Percentiles rank a stretch among this genome's conserved stretches.
These are phyloP conservation scores for Colletotrichum eremochloae DNA, from an alignment of 2,329 filamentous ascomycete genomes.

Conservation along the genomic window DNA sequence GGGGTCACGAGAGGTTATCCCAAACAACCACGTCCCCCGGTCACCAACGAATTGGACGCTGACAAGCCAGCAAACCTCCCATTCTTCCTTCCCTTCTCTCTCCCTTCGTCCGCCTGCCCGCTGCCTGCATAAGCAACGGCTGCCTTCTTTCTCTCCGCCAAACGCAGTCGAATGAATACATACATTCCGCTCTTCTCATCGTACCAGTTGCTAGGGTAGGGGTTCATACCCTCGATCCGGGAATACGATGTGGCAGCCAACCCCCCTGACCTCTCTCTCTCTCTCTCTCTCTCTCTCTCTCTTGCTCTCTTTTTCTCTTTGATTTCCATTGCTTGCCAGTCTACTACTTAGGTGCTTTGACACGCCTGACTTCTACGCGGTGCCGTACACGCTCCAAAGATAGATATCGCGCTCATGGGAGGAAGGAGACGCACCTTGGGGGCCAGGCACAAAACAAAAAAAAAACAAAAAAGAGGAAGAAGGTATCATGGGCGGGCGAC, in stretches of 20 bases:
- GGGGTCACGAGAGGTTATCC: conserved; percentile 37
- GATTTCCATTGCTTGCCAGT: neutral
- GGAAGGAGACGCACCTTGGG: no score
- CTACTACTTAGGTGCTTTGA: neutral
- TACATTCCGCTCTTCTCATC: neutral
- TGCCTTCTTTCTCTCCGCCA: neutral
- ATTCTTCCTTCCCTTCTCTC: neutral
- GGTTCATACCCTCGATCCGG: neutral
- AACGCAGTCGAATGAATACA: neutral
- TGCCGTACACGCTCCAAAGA: no score
- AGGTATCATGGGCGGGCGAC: conserved; percentile 1
- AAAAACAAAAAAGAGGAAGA: no score
- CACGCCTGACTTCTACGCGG: neutral
- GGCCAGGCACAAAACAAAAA: no score
- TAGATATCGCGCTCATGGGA: no score
- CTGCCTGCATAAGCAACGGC: neutral
- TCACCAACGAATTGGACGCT: conserved; percentile 24
- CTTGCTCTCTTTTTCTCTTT: neutral
- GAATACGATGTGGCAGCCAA: neutral
- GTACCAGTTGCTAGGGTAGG: conserved; percentile 21
- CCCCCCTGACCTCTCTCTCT: neutral
- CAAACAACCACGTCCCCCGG: conserved; percentile 29
- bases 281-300: neutral
- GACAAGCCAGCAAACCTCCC: conserved; percentile 19
- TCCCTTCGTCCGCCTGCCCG: conserved; percentile 6